A percentile compares a stretch with the other conserved stretches of the same genome.
Conservation (phyloP, 768 basidiomycete genomes). For the Lactarius deliciosus region DNA sequence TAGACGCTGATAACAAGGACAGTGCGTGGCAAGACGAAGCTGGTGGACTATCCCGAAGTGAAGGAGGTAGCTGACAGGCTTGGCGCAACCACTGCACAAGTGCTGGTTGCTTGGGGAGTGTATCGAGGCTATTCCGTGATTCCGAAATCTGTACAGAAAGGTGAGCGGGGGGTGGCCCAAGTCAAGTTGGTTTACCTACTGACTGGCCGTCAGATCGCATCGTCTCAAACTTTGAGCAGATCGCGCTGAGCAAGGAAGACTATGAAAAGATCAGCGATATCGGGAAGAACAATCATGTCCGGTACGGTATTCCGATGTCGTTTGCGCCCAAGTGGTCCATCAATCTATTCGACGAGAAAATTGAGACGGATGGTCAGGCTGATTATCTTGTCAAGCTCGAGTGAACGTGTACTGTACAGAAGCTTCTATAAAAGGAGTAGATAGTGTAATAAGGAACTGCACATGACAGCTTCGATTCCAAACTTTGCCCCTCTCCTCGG, state of each 20-base stretch:
- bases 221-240: conserved; percentile 74
- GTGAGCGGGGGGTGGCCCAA: conserved; percentile 31
- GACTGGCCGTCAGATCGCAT: conserved; percentile 49
- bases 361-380: conserved; percentile 41
- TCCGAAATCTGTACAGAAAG: conserved; percentile 75
- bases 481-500: not conserved
- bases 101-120: conserved; percentile 79
- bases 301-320: conserved; percentile 64
- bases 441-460: not conserved
- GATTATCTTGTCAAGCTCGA: conserved; percentile 6
- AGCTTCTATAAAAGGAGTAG: not conserved
- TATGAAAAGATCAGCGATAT: conserved; percentile 57
- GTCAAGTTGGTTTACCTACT: not conserved
- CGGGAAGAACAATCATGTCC: conserved; percentile 47
- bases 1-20: conserved; percentile 12
- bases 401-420: too few relatives aligned
- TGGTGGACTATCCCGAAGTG: conserved; percentile 67
- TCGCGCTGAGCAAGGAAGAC: conserved; percentile 64
- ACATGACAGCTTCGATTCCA: not conserved
- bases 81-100: conserved; percentile 71
- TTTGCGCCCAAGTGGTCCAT: conserved; percentile 69
- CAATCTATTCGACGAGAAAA: conserved; percentile 64
- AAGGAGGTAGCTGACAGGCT: conserved; percentile 61
- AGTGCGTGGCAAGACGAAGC: conserved; percentile 61
- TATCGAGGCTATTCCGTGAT: conserved; percentile 79